A percentile compares a stretch with the other conserved stretches of the same genome.
Conservation (phyloP, 2,329 filamentous ascomycete species). For the Penicillium paneum region DNA sequence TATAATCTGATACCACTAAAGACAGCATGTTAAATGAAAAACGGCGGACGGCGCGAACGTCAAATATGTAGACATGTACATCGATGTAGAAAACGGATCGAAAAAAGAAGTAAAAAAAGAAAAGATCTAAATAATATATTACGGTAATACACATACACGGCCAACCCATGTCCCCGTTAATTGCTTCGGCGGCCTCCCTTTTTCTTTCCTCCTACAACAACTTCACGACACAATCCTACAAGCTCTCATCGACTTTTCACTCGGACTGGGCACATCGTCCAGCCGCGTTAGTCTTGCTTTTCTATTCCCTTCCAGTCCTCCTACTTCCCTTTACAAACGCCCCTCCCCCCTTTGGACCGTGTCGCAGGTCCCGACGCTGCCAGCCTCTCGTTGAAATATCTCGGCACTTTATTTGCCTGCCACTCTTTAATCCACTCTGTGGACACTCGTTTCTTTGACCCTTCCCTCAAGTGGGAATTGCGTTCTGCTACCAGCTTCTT, state of each 20-base stretch:
- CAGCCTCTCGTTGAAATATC: slow-evolving; percentile 35
- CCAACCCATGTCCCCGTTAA: slow-evolving; percentile 8
- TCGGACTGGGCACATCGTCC: slow-evolving; percentile 25
- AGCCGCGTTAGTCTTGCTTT: slow-evolving; percentile 23
- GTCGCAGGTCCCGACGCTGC: slow-evolving; percentile 35
- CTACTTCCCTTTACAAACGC: slow-evolving; percentile 3
- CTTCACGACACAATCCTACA: slow-evolving; percentile 9
- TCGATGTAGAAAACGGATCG: background rate
- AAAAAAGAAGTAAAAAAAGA: background rate
- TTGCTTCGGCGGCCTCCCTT: slow-evolving; percentile 14
- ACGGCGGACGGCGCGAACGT: background rate
- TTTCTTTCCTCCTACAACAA: slow-evolving; percentile 15
- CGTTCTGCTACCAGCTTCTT: slow-evolving; percentile 5
- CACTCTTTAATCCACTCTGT: slow-evolving; percentile 19
- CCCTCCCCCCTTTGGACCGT: slow-evolving; percentile 19
- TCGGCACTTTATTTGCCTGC: slow-evolving; percentile 25
- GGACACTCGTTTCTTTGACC: slow-evolving; percentile 12
- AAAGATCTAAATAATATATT: background rate
- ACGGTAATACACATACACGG: slow-evolving; percentile 12
- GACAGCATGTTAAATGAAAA: background rate
- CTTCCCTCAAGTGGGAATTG: slow-evolving; percentile 1
- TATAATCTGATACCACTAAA: background rate
- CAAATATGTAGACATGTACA: background rate
- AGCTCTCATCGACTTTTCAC: slow-evolving; percentile 12
- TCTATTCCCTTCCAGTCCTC: background rate